phyloP scores from a whole-genome alignment of 345 rosid genomes.

The Acer saccharum region DNA sequence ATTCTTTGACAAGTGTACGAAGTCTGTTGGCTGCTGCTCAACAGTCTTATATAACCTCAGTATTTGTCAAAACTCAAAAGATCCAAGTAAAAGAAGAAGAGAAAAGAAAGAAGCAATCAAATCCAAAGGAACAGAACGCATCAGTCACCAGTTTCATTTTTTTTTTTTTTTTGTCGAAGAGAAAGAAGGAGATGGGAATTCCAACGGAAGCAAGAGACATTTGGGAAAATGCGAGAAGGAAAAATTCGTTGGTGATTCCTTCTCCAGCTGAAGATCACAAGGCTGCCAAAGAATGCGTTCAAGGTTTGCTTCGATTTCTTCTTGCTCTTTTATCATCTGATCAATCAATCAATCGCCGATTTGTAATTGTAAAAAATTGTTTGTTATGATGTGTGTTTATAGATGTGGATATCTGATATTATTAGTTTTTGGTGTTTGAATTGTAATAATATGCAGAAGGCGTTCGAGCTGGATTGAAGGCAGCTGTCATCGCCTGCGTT shows the following conservation, averaged over 20 bases:
- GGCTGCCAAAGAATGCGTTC: slow-evolving; percentile 20
- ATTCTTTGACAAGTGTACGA: too few relatives aligned
- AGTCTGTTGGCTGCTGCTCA: too few relatives aligned
- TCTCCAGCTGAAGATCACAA: slow-evolving; percentile 41
- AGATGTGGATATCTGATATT: neutral
- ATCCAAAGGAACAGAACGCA: too few relatives aligned
- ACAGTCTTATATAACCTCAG: too few relatives aligned
- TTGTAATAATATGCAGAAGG: slow-evolving; percentile 42
- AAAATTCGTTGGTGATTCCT: slow-evolving; percentile 31
- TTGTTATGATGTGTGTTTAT: neutral
- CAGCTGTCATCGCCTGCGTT: slow-evolving; percentile 48
- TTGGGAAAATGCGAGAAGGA: slow-evolving; percentile 13
- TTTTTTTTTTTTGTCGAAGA: too few relatives aligned
- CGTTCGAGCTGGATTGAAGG: slow-evolving; percentile 60
- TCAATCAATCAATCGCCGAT: neutral
- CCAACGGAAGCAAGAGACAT: slow-evolving; percentile 31
- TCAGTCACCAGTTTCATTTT: too few relatives aligned
- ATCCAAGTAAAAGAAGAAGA: too few relatives aligned
- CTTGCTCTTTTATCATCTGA: neutral
- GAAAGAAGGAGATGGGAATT: slow-evolving; percentile 30
- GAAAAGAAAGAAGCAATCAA: too few relatives aligned
- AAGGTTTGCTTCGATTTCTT: slow-evolving; percentile 27
- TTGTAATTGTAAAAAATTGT: neutral
- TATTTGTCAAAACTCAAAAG: too few relatives aligned
- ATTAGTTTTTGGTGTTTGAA: neutral